Evolutionary conservation across 192 early-diverging fungal genomes (phyloP).

Genomic region (Lunasporangiospora selenospora): DNA sequence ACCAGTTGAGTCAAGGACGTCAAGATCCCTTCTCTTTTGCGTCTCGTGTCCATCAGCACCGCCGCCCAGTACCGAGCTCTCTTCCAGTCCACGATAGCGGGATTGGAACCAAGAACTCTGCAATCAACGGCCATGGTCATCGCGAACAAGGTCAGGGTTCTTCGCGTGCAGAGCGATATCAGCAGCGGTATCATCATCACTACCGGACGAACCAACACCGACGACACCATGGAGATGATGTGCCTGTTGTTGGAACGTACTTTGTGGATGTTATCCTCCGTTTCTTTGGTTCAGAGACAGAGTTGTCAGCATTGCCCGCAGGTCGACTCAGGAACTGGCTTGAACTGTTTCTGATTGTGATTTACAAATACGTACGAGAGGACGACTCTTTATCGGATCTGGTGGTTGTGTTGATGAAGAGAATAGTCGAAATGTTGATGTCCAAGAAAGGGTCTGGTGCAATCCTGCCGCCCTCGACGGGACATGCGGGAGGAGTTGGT

Average conservation of each 20-base stretch:
- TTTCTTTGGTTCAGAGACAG: slow-evolving; percentile 57
- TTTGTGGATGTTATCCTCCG: slow-evolving; percentile 62
- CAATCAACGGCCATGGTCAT: no score
- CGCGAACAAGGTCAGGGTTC: no score
- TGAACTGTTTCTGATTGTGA: slow-evolving; percentile 59
- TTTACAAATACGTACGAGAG: slow-evolving; percentile 59
- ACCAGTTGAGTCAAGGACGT: no score
- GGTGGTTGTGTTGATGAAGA: slow-evolving; percentile 40
- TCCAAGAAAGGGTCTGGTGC: slow-evolving; percentile 20
- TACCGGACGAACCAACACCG: slow-evolving; percentile 21
- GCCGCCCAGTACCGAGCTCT: no score
- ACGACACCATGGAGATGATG: slow-evolving; percentile 22
- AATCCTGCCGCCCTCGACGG: not conserved
- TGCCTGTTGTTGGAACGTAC: slow-evolving; percentile 48
- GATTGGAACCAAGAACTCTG: no score
- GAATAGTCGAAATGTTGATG: slow-evolving; percentile 45
- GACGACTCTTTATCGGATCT: slow-evolving; percentile 33
- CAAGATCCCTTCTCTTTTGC: no score
- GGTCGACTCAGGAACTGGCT: slow-evolving; percentile 60
- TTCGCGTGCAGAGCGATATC: no score
- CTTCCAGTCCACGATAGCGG: no score
- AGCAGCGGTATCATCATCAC: slow-evolving; percentile 41
- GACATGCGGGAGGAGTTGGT: not conserved
- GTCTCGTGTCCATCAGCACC: no score
- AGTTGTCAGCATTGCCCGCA: slow-evolving; percentile 52